Evolutionary conservation across 306 rosid species (phyloP), one percentile per base, ranked within the genome.

Genomic region (Gleditsia sinensis): DNA sequence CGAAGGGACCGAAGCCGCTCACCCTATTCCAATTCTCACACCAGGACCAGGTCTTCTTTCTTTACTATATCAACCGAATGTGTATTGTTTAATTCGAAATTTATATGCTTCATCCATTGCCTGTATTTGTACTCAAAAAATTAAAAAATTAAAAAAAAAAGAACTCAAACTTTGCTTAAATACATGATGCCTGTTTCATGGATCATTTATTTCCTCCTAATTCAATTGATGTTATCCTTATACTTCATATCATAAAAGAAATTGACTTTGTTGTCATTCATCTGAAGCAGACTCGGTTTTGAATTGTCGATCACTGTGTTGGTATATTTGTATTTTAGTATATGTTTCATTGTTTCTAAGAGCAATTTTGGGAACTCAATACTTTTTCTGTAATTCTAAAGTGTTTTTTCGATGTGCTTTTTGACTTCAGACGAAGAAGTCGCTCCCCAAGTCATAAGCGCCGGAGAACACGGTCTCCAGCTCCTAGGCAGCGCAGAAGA

Each of bases 1-100:
- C 80, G 82, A 13, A 60, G 86, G 75, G 80, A 85, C 48, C 75
- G 82, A 40, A 75, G 75, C 73, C 86, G 80, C 59, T 82, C 89
- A 1, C 84, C 88, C 11, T 82, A 81, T 39, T 76, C 84, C 67
- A 57, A 49, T 39, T 63, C 70, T 7, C 71, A 59, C 56, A 60
- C 68, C 28, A 28, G 49, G 4, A 36, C 81, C 62, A 81, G 83
- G 81, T 81, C 19, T 23, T 11, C 45, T 71, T n/a, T 25, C 16
- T 6, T 5, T 3, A 2, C 13, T 33, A 12, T 36, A n/a, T 36
- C 67, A 1, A 17, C 33, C 57, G 8, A 0, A 7, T 19, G 2
- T n/a, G 9, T 9, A 9, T 14, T 40, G 5, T 21, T 14, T 1
- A 7, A 3, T 70, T 33, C 17, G 0, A 45, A 3, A 45, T 21